phyloP scores from a whole-genome alignment of 2,329 filamentous ascomycete species.

The Pestalotiopsis sp. region DNA sequence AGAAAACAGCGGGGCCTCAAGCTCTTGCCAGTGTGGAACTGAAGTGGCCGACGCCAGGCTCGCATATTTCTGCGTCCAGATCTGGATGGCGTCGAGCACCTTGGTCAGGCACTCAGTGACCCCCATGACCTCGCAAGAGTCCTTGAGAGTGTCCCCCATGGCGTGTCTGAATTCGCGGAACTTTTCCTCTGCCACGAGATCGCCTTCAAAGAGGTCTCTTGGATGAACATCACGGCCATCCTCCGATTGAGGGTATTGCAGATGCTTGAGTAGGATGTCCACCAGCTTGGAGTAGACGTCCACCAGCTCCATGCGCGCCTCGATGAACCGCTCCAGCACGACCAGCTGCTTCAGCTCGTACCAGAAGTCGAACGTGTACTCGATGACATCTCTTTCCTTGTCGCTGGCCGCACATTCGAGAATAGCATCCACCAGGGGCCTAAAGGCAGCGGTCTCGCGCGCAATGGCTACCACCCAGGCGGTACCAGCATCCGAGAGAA shows the following conservation, averaged over 20 bases:
- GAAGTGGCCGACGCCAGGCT: conserved; percentile 71
- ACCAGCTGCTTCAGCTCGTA: conserved; percentile 98
- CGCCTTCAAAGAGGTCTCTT: conserved; percentile 88
- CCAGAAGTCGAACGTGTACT: conserved; percentile 96
- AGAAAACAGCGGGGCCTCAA: conserved; percentile 93
- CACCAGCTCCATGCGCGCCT: conserved; percentile 75
- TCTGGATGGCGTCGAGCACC: conserved; percentile 81
- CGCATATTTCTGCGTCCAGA: conserved; percentile 85
- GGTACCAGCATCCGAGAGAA: conserved; percentile 92
- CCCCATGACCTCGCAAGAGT: conserved; percentile 94
- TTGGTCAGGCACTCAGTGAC: conserved; percentile 90
- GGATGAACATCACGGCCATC: conserved; percentile 62
- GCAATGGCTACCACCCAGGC: conserved; percentile 93
- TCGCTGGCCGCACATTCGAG: conserved; percentile 91
- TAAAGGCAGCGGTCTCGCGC: conserved; percentile 79
- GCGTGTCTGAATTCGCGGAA: conserved; percentile 95
- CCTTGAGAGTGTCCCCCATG: conserved; percentile 97
- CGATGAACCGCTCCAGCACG: conserved; percentile 85
- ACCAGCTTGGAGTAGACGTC: conserved; percentile 89
- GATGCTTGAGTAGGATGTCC: conserved; percentile 87
- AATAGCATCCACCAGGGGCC: conserved; percentile 83
- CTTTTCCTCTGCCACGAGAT: conserved; percentile 93
- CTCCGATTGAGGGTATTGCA: conserved; percentile 83
- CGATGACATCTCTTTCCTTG: conserved; percentile 86
- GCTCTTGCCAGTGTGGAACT: conserved; percentile 93